Evolutionary conservation across 2,329 filamentous ascomycete genomes (phyloP).

Genomic region (Pseudopyricularia cyperi): DNA sequence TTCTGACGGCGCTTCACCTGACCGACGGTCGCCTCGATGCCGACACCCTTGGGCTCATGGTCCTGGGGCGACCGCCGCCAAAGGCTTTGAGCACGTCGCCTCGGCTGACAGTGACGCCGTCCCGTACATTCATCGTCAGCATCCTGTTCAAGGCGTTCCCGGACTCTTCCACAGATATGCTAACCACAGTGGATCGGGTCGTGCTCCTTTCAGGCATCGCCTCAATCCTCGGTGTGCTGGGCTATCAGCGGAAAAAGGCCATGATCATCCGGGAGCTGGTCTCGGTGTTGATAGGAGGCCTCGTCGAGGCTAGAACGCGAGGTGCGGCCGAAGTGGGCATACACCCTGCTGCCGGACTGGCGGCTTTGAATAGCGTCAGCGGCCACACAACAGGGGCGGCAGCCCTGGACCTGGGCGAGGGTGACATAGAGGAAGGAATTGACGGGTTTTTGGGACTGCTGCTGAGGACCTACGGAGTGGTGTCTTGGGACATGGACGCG

Average conservation of each 20-base stretch:
- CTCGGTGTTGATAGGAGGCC: slow-evolving; percentile 65
- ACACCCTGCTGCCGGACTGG: slow-evolving; percentile 79
- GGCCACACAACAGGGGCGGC: slow-evolving; percentile 38
- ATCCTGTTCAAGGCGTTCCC: slow-evolving; percentile 61
- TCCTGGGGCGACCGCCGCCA: slow-evolving; percentile 44
- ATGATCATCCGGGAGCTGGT: slow-evolving; percentile 81
- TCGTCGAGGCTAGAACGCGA: slow-evolving; percentile 82
- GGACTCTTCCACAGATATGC: slow-evolving; percentile 46
- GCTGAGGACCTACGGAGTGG: slow-evolving; percentile 51
- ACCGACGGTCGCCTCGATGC: slow-evolving; percentile 50
- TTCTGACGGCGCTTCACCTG: slow-evolving; percentile 54
- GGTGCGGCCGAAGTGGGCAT: slow-evolving; percentile 94
- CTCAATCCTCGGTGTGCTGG: slow-evolving; percentile 68
- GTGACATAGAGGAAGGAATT: slow-evolving; percentile 53
- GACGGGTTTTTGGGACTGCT: slow-evolving; percentile 49
- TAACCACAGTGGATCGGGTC: slow-evolving; percentile 64
- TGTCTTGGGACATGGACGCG: slow-evolving; percentile 29
- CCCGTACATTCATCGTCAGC: slow-evolving; percentile 49
- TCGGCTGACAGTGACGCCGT: slow-evolving; percentile 40
- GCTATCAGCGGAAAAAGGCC: slow-evolving; percentile 78
- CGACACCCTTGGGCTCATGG: slow-evolving; percentile 48
- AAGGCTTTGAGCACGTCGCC: slow-evolving; percentile 37
- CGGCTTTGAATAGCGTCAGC: slow-evolving; percentile 49
- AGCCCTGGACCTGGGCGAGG: slow-evolving; percentile 48
- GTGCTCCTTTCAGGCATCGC: slow-evolving; percentile 76